A percentile compares a stretch with the other conserved stretches of the same genome.
These are phyloP conservation scores for Nemania abortiva DNA, from an alignment of 2,329 filamentous ascomycete species.

Conservation along the genomic window DNA sequence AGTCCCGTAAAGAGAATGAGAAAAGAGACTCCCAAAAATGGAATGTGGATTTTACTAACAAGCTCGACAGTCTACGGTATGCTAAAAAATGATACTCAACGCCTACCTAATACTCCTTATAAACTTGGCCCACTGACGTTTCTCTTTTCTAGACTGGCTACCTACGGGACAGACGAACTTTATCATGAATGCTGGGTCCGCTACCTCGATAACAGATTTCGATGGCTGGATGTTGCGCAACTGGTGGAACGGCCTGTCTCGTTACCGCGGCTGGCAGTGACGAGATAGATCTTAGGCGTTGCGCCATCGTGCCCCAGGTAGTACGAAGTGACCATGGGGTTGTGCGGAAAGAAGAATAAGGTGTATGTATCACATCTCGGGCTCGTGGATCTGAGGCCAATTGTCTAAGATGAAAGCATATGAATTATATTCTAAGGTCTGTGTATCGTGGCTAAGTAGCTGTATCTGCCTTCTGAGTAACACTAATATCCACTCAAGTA, in stretches of 20 bases:
- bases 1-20: background rate
- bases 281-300: background rate
- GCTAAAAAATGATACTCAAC: background rate
- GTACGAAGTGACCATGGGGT: background rate
- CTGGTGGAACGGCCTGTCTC: constrained; percentile 26
- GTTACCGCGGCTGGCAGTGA: constrained; percentile 28
- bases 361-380: background rate
- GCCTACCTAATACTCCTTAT: background rate
- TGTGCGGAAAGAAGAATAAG: background rate
- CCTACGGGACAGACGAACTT: constrained; percentile 25
- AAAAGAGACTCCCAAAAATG: background rate
- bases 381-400: background rate
- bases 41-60: constrained; percentile 1
- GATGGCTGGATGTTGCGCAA: constrained; percentile 30
- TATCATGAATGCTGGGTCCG: constrained; percentile 22
- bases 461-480: background rate
- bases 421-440: background rate
- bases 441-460: background rate
- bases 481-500: background rate
- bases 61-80: constrained; percentile 21
- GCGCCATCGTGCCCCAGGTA: background rate
- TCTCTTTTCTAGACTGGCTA: constrained; percentile 20
- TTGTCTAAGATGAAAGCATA: background rate
- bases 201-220: constrained; percentile 22
- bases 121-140: constrained; percentile 11